A percentile compares a stretch with the other conserved stretches of the same genome.
phyloP scores from a whole-genome alignment of 805 yeast species.

The Kodamaea hsintzibuensis region DNA sequence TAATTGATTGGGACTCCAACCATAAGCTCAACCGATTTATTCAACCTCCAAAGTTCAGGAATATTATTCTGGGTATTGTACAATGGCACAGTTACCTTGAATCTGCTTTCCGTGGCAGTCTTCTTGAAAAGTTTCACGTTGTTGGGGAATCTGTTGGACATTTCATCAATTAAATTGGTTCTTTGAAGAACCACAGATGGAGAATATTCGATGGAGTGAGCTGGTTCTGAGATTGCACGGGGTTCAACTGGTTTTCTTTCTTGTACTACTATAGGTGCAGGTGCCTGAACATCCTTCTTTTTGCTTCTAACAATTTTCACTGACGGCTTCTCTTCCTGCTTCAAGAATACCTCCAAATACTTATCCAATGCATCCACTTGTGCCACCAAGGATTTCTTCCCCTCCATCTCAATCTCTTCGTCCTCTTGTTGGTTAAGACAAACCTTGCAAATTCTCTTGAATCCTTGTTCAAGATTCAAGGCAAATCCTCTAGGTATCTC shows the following conservation, averaged over 20 bases:
- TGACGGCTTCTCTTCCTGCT: constrained; percentile 59
- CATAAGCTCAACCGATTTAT: constrained; percentile 30
- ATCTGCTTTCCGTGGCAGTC: constrained; percentile 23
- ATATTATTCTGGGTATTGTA: constrained; percentile 8
- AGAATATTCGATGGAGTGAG: background rate
- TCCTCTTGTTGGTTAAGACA: constrained; percentile 22
- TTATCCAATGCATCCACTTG: constrained; percentile 56
- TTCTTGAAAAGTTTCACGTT: constrained; percentile 16
- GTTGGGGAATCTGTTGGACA: constrained; percentile 28
- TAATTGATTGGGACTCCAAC: constrained; percentile 34
- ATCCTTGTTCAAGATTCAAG: constrained; percentile 67
- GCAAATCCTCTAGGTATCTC: constrained; percentile 73
- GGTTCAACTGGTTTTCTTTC: constrained; percentile 7
- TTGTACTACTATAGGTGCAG: background rate
- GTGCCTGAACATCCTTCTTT: constrained; percentile 1
- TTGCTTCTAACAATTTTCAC: constrained; percentile 54
- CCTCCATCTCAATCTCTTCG: constrained; percentile 33
- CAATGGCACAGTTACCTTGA: constrained; percentile 35
- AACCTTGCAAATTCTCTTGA: constrained; percentile 41
- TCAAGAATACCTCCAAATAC: constrained; percentile 58
- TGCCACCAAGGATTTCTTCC: constrained; percentile 54
- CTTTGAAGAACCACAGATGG: constrained; percentile 11
- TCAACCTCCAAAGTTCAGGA: constrained; percentile 32
- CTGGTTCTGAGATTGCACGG: constrained; percentile 8
- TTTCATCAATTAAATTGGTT: constrained; percentile 22